Evolutionary conservation across 129 eudicot genomes (phyloP), one percentile per base, ranked within the genome.

Genomic region (Flaveria ramosissima): DNA sequence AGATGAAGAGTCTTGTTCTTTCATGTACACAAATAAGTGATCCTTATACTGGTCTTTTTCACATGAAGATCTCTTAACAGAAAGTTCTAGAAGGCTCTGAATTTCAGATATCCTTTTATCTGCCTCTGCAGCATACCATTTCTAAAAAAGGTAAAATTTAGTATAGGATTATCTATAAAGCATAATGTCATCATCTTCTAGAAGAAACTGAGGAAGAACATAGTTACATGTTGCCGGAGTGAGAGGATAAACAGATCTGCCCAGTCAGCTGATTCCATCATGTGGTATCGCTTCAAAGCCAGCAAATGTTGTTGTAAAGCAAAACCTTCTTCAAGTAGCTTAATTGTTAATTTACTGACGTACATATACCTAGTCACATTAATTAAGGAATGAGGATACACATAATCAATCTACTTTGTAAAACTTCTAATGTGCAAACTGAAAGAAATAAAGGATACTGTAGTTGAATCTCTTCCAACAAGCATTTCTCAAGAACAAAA

Each of bases 201-300:
- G 66, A 48, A 13, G 45, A 27, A 11, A 20, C 48, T 6, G 12
- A 39, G 23, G 60, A 56, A 24, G 6, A 71, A 53, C 8, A 67
- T 68, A 30, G 66, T 88, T 63, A 93, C 98, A 83, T 84, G 97
- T 53, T 66, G 86, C 87, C 87, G 72, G 68, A 94, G 90, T 43
- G 97, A 89, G 84, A 84, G 70, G 64, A 91, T 77, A 89, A 94
- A 94, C 78, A 94, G 73, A 83, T 94, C 93, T 48, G 93, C 98
- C 98, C 98, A 94, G 72, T 94, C 98, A 45, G 98, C 97, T 53
- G 86, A 78, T 80, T 94, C 98, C 98, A 94, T 94, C 79, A 94
- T 87, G 88, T 94, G 97, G 83, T 91, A 94, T n/a, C 96, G 86
- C 56, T 89, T 80, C 72, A 94, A 70, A 32, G 98, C 90, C 81